These are phyloP conservation scores for Rhizophagus sp. DNA, from an alignment of 192 early-diverging fungal species.

Conservation along the genomic window DNA sequence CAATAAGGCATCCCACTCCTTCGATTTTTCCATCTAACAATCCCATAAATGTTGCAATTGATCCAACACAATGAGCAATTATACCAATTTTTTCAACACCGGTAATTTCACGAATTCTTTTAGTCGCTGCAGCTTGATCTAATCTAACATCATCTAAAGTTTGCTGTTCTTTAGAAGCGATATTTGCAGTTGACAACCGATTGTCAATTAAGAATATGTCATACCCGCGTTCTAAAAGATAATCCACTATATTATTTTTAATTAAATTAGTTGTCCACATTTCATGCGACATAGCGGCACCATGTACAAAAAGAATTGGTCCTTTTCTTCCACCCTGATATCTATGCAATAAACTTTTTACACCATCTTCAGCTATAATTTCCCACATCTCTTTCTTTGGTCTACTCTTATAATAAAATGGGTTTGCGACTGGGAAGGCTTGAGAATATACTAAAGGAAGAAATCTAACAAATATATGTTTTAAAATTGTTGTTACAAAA, in stretches of 20 bases:
- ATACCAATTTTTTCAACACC: slow-evolving; percentile 44
- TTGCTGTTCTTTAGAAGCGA: slow-evolving; percentile 37
- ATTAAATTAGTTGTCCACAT: slow-evolving; percentile 44
- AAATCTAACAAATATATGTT: slow-evolving; percentile 37
- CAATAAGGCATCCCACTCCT: slow-evolving; percentile 44
- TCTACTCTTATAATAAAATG: slow-evolving; percentile 28
- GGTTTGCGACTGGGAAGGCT: not conserved
- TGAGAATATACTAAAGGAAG: slow-evolving; percentile 36
- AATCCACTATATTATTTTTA: slow-evolving; percentile 44
- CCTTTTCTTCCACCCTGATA: slow-evolving; percentile 37
- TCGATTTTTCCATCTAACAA: slow-evolving; percentile 42
- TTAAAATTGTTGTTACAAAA: slow-evolving; percentile 27
- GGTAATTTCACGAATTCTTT: slow-evolving; percentile 37
- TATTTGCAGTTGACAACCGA: slow-evolving; percentile 35
- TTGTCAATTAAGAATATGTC: slow-evolving; percentile 48
- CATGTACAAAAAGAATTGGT: slow-evolving; percentile 49
- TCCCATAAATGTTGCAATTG: slow-evolving; percentile 41
- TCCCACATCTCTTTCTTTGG: slow-evolving; percentile 28
- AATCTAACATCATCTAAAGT: slow-evolving; percentile 31
- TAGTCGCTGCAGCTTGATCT: slow-evolving; percentile 41
- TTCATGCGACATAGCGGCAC: slow-evolving; percentile 38
- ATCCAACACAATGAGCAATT: slow-evolving; percentile 46
- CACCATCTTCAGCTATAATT: slow-evolving; percentile 38
- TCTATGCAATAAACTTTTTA: slow-evolving; percentile 36
- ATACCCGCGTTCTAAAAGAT: slow-evolving; percentile 41